Conservation (phyloP, 1,284 basidiomycete species). For the Rhodofomes roseus region DNA sequence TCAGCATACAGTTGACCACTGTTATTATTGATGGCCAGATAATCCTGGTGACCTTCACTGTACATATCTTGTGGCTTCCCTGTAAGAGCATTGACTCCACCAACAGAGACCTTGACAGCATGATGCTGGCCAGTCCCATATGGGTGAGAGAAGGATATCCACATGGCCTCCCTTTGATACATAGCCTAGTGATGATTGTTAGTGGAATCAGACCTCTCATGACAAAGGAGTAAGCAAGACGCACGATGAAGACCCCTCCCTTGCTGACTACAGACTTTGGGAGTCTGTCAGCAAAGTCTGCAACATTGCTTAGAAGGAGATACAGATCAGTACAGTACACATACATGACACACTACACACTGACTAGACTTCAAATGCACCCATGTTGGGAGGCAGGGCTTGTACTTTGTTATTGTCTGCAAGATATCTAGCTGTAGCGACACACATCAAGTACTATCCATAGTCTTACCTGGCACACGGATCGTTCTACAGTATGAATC, state of each 20-base stretch:
- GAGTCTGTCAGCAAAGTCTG: not conserved
- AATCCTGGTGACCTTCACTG: conserved; percentile 3
- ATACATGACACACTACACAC: not conserved
- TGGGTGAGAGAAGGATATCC: conserved; percentile 6
- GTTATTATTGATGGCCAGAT: conserved; percentile 3
- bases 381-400: conserved; percentile 5
- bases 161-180: conserved; percentile 13
- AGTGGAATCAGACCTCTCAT: too few species aligned
- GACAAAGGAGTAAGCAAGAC: not conserved
- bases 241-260: conserved; percentile 6
- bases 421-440: not conserved
- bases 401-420: conserved; percentile 5
- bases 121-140: not conserved
- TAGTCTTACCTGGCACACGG: conserved; percentile 4
- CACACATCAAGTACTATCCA: not conserved
- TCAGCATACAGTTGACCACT: conserved; percentile 6
- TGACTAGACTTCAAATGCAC: not conserved
- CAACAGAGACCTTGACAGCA: conserved; percentile 12
- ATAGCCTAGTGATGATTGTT: not conserved
- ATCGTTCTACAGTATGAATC: not conserved
- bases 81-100: conserved; percentile 12
- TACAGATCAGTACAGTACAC: too few species aligned
- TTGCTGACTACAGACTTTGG: conserved; percentile 2
- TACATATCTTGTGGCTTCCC: not conserved
- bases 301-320: conserved; percentile 1